These are phyloP conservation scores for Saururus chinensis DNA, from an alignment of 164 flowering plant species.

Conservation along the genomic window DNA sequence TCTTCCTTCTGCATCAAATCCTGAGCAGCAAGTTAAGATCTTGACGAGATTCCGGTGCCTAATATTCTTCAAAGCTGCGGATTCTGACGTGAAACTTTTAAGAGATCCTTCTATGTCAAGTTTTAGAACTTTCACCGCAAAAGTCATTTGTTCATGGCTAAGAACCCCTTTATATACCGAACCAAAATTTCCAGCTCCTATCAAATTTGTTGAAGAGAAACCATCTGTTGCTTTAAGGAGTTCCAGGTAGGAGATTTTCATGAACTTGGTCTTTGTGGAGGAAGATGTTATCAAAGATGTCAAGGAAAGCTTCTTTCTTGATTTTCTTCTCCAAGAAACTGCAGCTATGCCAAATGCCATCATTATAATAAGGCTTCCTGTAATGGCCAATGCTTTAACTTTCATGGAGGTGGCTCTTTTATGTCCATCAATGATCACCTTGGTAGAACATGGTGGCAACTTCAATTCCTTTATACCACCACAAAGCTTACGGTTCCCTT, in stretches of 20 bases:
- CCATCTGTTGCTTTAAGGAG: conserved; percentile 3
- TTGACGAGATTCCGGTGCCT: conserved; percentile 31
- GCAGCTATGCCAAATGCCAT: not conserved
- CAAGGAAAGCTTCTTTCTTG: no score
- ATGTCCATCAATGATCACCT: not conserved
- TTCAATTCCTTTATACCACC: conserved; percentile 16
- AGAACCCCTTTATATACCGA: conserved; percentile 5
- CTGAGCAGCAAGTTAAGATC: conserved; percentile 20
- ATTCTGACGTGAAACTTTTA: conserved; percentile 23
- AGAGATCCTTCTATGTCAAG: conserved; percentile 18
- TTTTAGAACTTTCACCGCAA: conserved; percentile 12
- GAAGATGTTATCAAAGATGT: no score
- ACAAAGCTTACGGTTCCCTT: conserved; percentile 2
- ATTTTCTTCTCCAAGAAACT: not conserved
- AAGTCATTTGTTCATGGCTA: not conserved
- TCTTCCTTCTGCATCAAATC: conserved; percentile 17
- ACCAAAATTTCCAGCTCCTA: conserved; percentile 5
- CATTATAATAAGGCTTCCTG: not conserved
- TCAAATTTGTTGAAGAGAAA: conserved; percentile 1
- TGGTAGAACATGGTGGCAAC: conserved; percentile 16
- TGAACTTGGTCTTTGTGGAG: not conserved
- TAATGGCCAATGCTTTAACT: not conserved
- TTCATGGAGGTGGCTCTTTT: not conserved
- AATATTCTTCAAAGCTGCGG: conserved; percentile 18
- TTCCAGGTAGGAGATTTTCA: conserved; percentile 1